These are phyloP conservation scores for Mortierella sp. DNA, from an alignment of 371 early-diverging fungal species.

Conservation along the genomic window DNA sequence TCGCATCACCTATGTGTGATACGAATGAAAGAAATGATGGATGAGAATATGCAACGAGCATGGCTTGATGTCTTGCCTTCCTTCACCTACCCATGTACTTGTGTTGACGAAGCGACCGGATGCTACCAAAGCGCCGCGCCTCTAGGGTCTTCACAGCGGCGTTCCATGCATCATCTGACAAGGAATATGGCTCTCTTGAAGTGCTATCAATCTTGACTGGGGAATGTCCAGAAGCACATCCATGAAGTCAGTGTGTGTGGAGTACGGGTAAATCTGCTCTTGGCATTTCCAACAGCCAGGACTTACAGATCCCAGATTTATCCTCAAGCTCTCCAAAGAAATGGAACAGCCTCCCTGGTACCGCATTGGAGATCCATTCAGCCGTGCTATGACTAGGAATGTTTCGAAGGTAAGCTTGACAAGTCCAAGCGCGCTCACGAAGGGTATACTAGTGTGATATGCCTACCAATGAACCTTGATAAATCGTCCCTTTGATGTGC, in stretches of 20 bases:
- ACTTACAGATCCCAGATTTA: constrained; percentile 15
- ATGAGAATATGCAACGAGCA: neutral
- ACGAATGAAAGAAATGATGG: neutral
- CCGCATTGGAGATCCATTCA: constrained; percentile 9
- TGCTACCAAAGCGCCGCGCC: constrained; percentile 9
- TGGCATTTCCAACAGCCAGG: too few species aligned
- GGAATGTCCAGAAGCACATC: too few species aligned
- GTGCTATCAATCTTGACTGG: constrained; percentile 18
- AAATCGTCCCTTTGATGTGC: constrained; percentile 17
- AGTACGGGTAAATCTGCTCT: too few species aligned
- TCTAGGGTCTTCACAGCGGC: constrained; percentile 4
- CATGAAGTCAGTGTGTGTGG: too few species aligned
- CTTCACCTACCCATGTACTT: constrained; percentile 22
- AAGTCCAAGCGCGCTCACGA: neutral
- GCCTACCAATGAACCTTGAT: constrained; percentile 16
- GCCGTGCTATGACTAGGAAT: neutral
- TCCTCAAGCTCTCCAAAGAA: constrained; percentile 19
- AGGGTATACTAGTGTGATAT: neutral
- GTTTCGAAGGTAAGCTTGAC: neutral
- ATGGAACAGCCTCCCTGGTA: constrained; percentile 15
- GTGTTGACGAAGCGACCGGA: constrained; percentile 20
- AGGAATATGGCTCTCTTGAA: constrained; percentile 3
- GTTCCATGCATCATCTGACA: constrained; percentile 20
- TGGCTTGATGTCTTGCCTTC: neutral
- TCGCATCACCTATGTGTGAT: constrained; percentile 17